Evolutionary conservation across 2,329 filamentous ascomycete genomes (phyloP), one percentile per base, ranked within the genome.

Genomic region (Orbilia ellipsospora): DNA sequence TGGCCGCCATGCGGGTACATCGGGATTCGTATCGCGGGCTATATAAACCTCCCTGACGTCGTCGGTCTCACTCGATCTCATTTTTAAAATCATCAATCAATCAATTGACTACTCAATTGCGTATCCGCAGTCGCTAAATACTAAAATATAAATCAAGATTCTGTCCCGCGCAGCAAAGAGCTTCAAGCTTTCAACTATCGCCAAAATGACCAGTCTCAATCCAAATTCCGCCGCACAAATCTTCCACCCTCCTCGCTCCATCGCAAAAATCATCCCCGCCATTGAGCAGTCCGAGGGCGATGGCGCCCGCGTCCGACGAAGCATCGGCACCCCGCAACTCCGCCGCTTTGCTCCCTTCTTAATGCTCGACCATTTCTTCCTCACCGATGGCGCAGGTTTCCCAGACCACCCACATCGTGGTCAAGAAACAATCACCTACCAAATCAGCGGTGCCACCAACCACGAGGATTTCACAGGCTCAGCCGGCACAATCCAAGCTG

Each of bases 401-500:
- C 93, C 94, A 0, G 94, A 97, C 81, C 94, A 97, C 80, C 88
- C 88, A 0, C 89, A 91, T 77, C 76, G 77, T 45, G 93, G 94
- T 45, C 93, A 96, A 82, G 92, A 97, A 80, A 91, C 89, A 15
- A 95, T 97, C 81, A 97, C 93, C 0, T 97, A 97, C 82, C 86
- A 98, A 31, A 86, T 98, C n/a, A 84, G 87, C 13, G 94, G 94
- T 78, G 92, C 88, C 2, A 89, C 96, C 73, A 93, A 97, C 83
- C 93, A 97, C 81, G 93, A 97, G 84, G 93, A 97, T 82, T 97
- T 97, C 79, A 90, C 92, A 1, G 93, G 93, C 12, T 90, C 95
- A 84, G 87, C 87, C 59, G 95, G 94, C 70, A 95, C 91, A 2
- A 92, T 98, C 79, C 87, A 90, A 75, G 84, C 91, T 0, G 94